These are phyloP conservation scores for Manihot esculenta DNA, from an alignment of 441 rosid species.

Conservation along the genomic window DNA sequence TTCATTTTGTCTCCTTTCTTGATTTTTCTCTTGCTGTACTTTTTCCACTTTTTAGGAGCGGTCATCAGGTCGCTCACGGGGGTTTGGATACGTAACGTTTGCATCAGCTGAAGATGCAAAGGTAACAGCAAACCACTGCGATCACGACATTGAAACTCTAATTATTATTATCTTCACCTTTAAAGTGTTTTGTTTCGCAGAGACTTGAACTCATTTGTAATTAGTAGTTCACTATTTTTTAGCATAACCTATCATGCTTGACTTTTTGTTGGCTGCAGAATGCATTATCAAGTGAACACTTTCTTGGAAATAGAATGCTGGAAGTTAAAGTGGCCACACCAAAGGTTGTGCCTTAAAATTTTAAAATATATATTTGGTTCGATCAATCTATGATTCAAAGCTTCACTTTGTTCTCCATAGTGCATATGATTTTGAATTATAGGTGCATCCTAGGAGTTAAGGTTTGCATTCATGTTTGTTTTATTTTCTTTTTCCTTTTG, in stretches of 20 bases:
- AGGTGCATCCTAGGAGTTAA: background rate
- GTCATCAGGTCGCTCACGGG: constrained; percentile 91
- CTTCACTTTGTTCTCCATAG: background rate
- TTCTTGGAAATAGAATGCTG: constrained; percentile 76
- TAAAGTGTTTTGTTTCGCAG: background rate
- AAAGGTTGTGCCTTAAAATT: constrained; percentile 50
- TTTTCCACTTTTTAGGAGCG: constrained; percentile 58
- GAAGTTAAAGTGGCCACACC: constrained; percentile 97
- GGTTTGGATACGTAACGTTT: constrained; percentile 95
- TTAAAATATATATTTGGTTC: background rate
- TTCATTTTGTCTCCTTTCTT: background rate
- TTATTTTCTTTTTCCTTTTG: constrained; percentile 15
- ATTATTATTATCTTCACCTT: background rate
- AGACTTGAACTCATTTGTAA: background rate
- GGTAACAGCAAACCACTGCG: constrained; percentile 32
- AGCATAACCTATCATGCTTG: constrained; percentile 5
- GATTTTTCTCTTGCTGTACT: background rate
- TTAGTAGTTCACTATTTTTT: background rate
- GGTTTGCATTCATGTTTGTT: constrained; percentile 8
- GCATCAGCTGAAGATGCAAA: constrained; percentile 77
- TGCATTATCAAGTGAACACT: constrained; percentile 70
- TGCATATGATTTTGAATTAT: constrained; percentile 10
- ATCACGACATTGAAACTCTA: background rate
- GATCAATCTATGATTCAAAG: background rate
- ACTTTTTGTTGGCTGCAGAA: constrained; percentile 37